Percentiles rank a stretch among this genome's conserved stretches.
Conservation (phyloP, 768 basidiomycete species). For the Gloeostereum incarnatum region DNA sequence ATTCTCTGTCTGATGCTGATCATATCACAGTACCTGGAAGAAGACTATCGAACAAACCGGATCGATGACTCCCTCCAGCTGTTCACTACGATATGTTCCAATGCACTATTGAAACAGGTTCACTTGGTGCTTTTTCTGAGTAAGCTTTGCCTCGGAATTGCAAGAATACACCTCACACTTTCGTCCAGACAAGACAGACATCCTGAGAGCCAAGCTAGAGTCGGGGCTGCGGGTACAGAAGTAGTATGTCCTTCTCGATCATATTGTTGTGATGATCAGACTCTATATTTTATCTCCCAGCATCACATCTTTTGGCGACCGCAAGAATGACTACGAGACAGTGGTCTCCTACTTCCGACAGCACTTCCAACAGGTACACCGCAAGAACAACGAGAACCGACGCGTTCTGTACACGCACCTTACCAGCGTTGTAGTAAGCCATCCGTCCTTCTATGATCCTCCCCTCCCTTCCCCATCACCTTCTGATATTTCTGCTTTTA, state of each 20-base stretch:
- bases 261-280: background rate
- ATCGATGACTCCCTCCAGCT: constrained; percentile 86
- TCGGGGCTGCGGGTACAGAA: constrained; percentile 63
- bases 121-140: constrained; percentile 51
- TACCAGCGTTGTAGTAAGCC: constrained; percentile 66
- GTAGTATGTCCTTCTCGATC: constrained; percentile 46
- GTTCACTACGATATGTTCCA: constrained; percentile 80
- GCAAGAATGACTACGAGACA: constrained; percentile 73
- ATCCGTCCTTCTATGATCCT: constrained; percentile 1
- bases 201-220: constrained; percentile 64
- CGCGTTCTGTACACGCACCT: constrained; percentile 78
- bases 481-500: constrained; percentile 2
- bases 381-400: constrained; percentile 69
- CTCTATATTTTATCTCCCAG: constrained; percentile 23
- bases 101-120: constrained; percentile 66
- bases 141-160: constrained; percentile 19
- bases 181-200: constrained; percentile 63
- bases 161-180: constrained; percentile 5
- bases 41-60: constrained; percentile 77
- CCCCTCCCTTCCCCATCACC: constrained; percentile 1
- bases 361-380: constrained; percentile 78
- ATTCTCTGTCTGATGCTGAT: too few species aligned
- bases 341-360: constrained; percentile 83
- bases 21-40: constrained; percentile 67
- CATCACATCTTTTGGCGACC: constrained; percentile 75